Evolutionary conservation across 2,329 filamentous ascomycete genomes (phyloP).

Genomic region (Cryphonectria nitschkei): DNA sequence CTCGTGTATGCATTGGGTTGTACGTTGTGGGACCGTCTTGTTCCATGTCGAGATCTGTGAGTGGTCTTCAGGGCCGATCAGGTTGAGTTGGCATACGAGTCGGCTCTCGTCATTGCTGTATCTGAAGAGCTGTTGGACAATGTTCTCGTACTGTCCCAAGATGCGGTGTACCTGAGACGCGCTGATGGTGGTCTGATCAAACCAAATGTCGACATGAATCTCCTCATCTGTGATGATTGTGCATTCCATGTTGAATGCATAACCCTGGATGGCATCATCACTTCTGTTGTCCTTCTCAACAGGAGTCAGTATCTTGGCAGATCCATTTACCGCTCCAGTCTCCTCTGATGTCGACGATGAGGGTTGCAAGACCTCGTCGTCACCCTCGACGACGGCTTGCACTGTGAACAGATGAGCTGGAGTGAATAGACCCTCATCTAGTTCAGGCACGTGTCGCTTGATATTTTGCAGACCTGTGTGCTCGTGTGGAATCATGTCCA

Average conservation of each 20-base stretch:
- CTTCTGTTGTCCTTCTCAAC: not conserved
- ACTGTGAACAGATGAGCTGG: slow-evolving; percentile 32
- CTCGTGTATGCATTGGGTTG: slow-evolving; percentile 11
- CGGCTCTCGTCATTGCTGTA: not conserved
- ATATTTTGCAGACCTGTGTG: slow-evolving; percentile 66
- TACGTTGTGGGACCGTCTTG: slow-evolving; percentile 5
- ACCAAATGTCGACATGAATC: not conserved
- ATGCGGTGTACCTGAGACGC: slow-evolving; percentile 1
- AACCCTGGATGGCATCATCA: slow-evolving; percentile 10
- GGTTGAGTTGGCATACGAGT: not conserved
- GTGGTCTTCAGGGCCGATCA: not conserved
- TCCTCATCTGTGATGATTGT: not conserved
- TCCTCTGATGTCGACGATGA: slow-evolving; percentile 10
- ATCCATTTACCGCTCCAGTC: slow-evolving; percentile 32
- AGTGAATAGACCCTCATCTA: slow-evolving; percentile 29
- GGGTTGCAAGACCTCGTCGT: slow-evolving; percentile 32
- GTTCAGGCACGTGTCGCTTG: slow-evolving; percentile 57
- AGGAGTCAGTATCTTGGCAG: slow-evolving; percentile 32
- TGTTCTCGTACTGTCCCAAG: not conserved
- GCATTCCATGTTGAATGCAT: slow-evolving; percentile 15
- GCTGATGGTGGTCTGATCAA: not conserved
- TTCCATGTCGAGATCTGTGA: not conserved
- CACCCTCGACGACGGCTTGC: slow-evolving; percentile 3
- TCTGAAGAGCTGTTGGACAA: slow-evolving; percentile 16
- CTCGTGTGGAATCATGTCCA: slow-evolving; percentile 65